Percentiles rank a stretch among this genome's conserved stretches.
Conservation (phyloP, 1,284 basidiomycete genomes). For the Sporisorium iseilematis-ciliati region DNA sequence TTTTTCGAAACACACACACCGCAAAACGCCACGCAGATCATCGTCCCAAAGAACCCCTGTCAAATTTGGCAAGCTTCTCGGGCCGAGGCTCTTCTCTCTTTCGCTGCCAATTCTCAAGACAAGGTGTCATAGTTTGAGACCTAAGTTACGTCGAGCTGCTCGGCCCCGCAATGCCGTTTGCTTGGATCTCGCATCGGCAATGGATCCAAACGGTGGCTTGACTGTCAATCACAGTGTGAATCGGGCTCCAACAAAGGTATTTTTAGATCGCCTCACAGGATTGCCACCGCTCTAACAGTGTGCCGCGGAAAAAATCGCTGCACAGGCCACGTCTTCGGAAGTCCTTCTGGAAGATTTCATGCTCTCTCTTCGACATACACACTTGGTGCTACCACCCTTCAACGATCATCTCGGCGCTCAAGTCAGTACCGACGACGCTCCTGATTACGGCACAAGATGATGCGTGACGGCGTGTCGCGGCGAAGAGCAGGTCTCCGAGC, state of each 20-base stretch:
- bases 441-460: constrained; percentile 11
- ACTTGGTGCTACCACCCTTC: no score
- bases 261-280: neutral
- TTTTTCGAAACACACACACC: no score
- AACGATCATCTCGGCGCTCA: neutral
- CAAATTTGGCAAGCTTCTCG: neutral
- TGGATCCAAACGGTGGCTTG: neutral
- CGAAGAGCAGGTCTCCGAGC: constrained; percentile 3
- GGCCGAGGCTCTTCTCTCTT: neutral
- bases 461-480: neutral
- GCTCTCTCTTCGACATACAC: no score
- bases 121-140: no score
- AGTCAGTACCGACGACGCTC: neutral
- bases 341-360: no score
- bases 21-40: no score
- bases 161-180: neutral
- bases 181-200: constrained; percentile 7
- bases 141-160: no score
- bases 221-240: neutral
- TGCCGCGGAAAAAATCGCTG: no score
- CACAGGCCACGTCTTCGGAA: no score
- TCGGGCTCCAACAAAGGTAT: neutral
- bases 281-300: no score
- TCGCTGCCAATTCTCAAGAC: neutral
- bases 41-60: neutral